phyloP scores from a whole-genome alignment of 2,329 filamentous ascomycete genomes.

The Paraconiothyrium brasiliense region DNA sequence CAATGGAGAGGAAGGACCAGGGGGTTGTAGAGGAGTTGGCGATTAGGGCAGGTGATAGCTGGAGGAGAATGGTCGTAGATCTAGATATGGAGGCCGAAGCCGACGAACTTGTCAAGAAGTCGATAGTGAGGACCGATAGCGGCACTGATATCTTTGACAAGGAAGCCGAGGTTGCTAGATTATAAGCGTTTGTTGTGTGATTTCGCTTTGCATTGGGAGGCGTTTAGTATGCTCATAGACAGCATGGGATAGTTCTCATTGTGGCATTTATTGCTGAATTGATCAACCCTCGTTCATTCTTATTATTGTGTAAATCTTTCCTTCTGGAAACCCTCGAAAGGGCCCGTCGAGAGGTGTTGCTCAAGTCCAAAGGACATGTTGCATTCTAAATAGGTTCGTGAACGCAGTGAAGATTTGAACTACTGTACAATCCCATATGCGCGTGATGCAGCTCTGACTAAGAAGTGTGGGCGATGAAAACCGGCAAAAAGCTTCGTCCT shows the following conservation, averaged over 20 bases:
- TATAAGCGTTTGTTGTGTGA: neutral
- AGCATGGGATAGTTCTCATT: neutral
- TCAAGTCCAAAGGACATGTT: no score
- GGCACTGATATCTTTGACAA: slow-evolving; percentile 8
- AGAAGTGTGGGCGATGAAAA: no score
- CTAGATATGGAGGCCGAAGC: slow-evolving; percentile 33
- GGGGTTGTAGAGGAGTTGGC: slow-evolving; percentile 66
- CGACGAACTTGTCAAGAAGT: slow-evolving; percentile 9
- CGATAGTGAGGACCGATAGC: slow-evolving; percentile 25
- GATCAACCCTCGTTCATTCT: neutral
- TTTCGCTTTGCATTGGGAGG: slow-evolving; percentile 2
- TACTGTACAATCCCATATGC: no score
- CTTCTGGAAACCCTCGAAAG: neutral
- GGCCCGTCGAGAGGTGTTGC: neutral
- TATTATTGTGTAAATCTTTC: neutral
- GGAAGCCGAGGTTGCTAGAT: slow-evolving; percentile 16
- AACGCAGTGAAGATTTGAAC: no score
- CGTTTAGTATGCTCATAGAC: neutral
- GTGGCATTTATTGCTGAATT: neutral
- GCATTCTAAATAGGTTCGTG: no score
- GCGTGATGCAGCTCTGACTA: no score
- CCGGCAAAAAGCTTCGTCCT: no score
- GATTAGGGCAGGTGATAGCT: slow-evolving; percentile 59
- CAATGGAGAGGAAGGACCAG: slow-evolving; percentile 63
- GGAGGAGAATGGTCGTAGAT: slow-evolving; percentile 60